Evolutionary conservation across 441 rosid genomes (phyloP).

Genomic region (Corymbia calophylla): DNA sequence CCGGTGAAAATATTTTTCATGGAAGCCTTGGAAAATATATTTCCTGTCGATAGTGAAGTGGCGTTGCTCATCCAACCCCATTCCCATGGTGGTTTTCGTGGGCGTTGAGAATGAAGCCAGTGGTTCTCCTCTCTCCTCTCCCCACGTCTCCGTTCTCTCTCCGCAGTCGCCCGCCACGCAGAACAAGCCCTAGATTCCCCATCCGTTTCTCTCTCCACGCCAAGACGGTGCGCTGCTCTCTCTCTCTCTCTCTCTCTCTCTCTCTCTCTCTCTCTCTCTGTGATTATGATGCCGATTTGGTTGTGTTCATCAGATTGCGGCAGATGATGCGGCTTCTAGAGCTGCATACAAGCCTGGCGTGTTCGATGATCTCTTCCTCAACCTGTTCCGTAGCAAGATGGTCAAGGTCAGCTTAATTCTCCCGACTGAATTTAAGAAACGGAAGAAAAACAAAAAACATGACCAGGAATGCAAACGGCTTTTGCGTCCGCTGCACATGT

Average conservation of each 20-base stretch:
- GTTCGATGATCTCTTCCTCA: slow-evolving; percentile 51
- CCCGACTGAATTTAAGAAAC: neutral
- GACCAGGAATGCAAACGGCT: neutral
- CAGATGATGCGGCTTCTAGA: slow-evolving; percentile 11
- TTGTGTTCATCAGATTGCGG: slow-evolving; percentile 22
- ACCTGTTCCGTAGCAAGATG: slow-evolving; percentile 56
- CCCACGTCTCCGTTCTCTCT: slow-evolving; percentile 3
- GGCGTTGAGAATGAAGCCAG: slow-evolving; percentile 20
- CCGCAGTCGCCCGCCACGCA: neutral
- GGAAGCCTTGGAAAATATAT: neutral
- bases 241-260: neutral
- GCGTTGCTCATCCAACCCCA: too few species aligned
- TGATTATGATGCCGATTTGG: neutral
- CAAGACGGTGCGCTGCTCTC: slow-evolving; percentile 18
- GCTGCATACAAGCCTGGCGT: slow-evolving; percentile 37
- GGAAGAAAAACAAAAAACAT: neutral
- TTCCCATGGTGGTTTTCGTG: neutral
- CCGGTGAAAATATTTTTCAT: neutral
- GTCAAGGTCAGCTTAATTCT: slow-evolving; percentile 33
- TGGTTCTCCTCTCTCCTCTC: slow-evolving; percentile 19
- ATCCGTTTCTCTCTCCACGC: slow-evolving; percentile 19
- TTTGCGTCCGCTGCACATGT: neutral
- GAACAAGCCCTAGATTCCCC: neutral
- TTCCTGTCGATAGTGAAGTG: too few species aligned
- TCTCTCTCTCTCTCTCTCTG: neutral